These are phyloP conservation scores for Bipolaris zeicola DNA, from an alignment of 2,329 filamentous ascomycete species.

Conservation along the genomic window DNA sequence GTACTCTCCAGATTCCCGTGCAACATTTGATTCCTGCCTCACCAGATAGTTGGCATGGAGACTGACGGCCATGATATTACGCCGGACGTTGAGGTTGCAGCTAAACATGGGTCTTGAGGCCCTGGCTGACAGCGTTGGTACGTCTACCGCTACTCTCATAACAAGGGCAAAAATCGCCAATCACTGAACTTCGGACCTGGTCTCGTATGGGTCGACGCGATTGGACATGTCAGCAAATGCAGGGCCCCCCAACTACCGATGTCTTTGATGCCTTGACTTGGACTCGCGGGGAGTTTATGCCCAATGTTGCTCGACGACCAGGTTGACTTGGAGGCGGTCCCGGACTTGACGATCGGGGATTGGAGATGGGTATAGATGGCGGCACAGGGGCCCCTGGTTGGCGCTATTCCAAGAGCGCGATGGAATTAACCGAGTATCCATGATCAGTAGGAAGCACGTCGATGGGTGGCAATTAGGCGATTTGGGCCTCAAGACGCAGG, in stretches of 20 bases:
- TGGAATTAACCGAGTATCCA: neutral
- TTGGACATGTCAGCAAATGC: neutral
- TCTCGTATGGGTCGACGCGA: neutral
- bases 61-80: neutral
- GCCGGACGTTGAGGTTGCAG: neutral
- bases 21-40: neutral
- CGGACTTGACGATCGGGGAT: neutral
- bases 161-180: neutral
- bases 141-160: neutral
- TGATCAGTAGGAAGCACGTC: neutral
- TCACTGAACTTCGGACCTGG: neutral
- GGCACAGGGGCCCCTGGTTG: neutral
- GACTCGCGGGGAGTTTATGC: neutral
- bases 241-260: neutral
- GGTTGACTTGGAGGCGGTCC: neutral
- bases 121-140: neutral
- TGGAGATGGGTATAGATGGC: neutral
- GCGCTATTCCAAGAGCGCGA: neutral
- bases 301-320: neutral
- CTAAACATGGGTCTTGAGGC: neutral
- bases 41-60: no score
- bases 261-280: no score
- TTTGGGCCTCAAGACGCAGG: neutral
- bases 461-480: neutral
- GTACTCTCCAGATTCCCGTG: constrained; percentile 5